Base-by-base conservation (phyloP, 1,139 yeast genomes). In the Magnusiomyces paraingens region DNA sequence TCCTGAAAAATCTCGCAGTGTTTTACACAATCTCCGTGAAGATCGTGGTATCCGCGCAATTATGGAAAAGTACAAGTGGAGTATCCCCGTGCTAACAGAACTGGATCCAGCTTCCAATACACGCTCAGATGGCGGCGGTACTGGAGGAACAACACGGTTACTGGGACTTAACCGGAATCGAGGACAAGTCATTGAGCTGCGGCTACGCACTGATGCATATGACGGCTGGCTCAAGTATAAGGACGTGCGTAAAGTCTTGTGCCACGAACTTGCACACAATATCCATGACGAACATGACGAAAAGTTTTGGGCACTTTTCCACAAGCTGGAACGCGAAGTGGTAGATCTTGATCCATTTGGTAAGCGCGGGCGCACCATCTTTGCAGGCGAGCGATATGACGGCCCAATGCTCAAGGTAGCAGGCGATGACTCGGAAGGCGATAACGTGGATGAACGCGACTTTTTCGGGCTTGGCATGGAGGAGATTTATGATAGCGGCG, bases 191-290 rank as follows among this genome's bases (percentile, higher is more conserved):
- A 73, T 73, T 44, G 66, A 68, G 53, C 62, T 73, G 47, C 65
- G 76, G 11, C 61, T 73, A 11, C 61, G 76, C 35, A 73, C 75
- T 2, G 75, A 73, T 55, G 66, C 62, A 47, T 70, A 71, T 54
- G 67, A 67, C 29, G 76, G 76, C 5, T 73, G 68, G 61, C 61
- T 74, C 49, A 62, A 65, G 50, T 73, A 71, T 56, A 63, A 62
- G 47, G 68, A 67, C 43, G 64, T 73, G 32, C 59, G 70, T 45
- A 67, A 64, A 49, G 72, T 71, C 10, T 61, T 73, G 32, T 69
- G 75, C 56, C 76, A 73, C 54, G 76, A 73, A 56, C 63, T 73
- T 22, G 66, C 75, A 8, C 76, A 73, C 55, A 73, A 71, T 53
- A 69, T 64, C 12, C 63, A 65, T 52, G 58, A 63, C 3, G 73